Base-by-base conservation (phyloP, 345 rosid species). In the Orychophragmus violaceus region DNA sequence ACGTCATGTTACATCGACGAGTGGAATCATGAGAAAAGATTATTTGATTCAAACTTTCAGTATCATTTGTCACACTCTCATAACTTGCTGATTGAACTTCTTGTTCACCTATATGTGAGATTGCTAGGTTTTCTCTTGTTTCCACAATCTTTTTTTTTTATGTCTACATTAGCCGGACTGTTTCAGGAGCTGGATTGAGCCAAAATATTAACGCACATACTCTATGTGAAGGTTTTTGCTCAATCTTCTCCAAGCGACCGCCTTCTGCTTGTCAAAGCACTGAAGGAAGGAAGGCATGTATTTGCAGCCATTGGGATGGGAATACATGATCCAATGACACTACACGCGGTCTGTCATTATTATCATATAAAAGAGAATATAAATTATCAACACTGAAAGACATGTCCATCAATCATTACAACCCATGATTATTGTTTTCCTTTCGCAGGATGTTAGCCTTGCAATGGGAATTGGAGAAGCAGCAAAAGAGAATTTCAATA, bases 271-370 rank as follows among this genome's bases (percentile, higher is more conserved):
- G 95, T 89, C 54, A 80, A 89, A 82, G 84, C 96, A 16, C 79
- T 91, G 29, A 84, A 84, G 44, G 77, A 74, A 64, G 74, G 64
- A 48, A 91, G 91, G 42, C 80, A 85, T 64, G 86, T 85, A 62
- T 96, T 91, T 54, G 98, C 98, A 58, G 95, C 85, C 53, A 87
- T 96, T 37, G 96, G 98, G 70, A 95, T 87, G 79, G 98, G 95
- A 28, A 89, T 93, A 46, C 90, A 89, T 78, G 98, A 89, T 75
- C 83, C 89, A 67, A 83, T 87, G 60, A 89, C 85, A 44, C 85
- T 91, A 62, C 82, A 59, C 24, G 92, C 76, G 96, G 98, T 54
- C 2, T 49, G 59, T 61, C 36, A 16, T 41, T 59, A 32, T 45
- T 68, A 45, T 57, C 65, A 30, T 23, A 30, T 22, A 2, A 7